These are phyloP conservation scores for Colletotrichum brevisporum DNA, from an alignment of 2,329 filamentous ascomycete genomes.

Conservation along the genomic window DNA sequence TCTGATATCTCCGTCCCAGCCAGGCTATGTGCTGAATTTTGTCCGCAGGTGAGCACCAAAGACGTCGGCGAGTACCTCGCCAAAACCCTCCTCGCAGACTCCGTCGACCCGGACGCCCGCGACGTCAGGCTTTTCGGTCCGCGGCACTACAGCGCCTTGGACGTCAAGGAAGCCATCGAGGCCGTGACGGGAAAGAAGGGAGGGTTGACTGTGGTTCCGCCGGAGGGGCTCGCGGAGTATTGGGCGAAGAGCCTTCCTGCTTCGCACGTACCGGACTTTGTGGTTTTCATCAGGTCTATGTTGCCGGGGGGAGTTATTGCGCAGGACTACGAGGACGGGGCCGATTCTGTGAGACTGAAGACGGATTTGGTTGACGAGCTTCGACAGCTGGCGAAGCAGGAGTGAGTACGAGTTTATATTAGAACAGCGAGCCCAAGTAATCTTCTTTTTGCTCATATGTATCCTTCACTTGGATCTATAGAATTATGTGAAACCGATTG, in stretches of 20 bases:
- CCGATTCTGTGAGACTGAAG: conserved; percentile 43
- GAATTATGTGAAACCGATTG: too few species aligned
- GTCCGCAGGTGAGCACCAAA: conserved; percentile 45
- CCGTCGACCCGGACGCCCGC: conserved; percentile 33
- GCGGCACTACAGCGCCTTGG: conserved; percentile 45
- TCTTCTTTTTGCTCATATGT: too few species aligned
- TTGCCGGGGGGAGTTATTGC: conserved; percentile 46
- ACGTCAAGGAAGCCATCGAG: conserved; percentile 48
- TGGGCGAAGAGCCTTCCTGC: conserved; percentile 45
- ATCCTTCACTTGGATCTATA: too few species aligned
- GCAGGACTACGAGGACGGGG: conserved; percentile 44
- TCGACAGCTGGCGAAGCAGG: background rate
- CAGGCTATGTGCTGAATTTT: background rate
- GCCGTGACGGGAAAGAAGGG: conserved; percentile 46
- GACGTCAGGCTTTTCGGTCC: conserved; percentile 48
- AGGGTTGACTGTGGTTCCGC: conserved; percentile 43
- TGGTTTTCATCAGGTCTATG: conserved; percentile 28
- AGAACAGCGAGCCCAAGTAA: too few species aligned
- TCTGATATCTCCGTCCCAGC: background rate
- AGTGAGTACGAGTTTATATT: background rate
- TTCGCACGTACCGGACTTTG: conserved; percentile 29
- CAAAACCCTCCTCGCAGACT: conserved; percentile 41
- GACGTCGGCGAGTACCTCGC: conserved; percentile 48
- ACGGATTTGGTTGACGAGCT: conserved; percentile 46
- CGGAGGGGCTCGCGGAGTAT: conserved; percentile 43